These are phyloP conservation scores for Oryza nivara DNA, from an alignment of 176 grass and related monocot genomes.

Conservation along the genomic window DNA sequence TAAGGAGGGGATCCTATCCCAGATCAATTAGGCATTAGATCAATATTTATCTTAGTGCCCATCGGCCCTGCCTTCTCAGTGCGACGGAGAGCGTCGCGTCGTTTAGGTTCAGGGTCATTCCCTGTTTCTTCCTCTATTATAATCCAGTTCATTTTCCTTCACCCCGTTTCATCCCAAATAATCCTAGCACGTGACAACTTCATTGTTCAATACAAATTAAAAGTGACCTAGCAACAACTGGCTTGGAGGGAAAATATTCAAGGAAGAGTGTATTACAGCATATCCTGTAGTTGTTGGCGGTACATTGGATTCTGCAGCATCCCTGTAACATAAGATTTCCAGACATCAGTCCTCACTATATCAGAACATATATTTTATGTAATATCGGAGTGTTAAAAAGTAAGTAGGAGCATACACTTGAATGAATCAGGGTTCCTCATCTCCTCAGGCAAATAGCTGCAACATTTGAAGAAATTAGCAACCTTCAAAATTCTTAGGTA, in stretches of 20 bases:
- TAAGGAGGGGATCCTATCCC: no score
- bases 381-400: conserved; percentile 25
- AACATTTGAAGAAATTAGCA: conserved; percentile 47
- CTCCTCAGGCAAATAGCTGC: conserved; percentile 96
- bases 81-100: no score
- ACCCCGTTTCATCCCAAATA: no score
- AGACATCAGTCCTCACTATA: conserved; percentile 6
- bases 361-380: conserved; percentile 35
- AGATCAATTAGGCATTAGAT: no score
- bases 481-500: conserved; percentile 25
- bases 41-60: no score
- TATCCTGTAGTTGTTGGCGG: conserved; percentile 93
- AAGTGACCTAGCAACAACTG: not conserved
- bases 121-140: no score
- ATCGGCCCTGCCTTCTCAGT: no score
- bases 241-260: not conserved
- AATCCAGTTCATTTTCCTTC: no score
- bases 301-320: conserved; percentile 96
- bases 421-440: conserved; percentile 93
- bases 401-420: conserved; percentile 70
- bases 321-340: conserved; percentile 65
- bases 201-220: not conserved
- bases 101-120: no score
- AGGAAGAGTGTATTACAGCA: conserved; percentile 71
- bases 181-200: not conserved